These are phyloP conservation scores for Parastagonospora avenae DNA, from an alignment of 2,329 filamentous ascomycete genomes.

Conservation along the genomic window DNA sequence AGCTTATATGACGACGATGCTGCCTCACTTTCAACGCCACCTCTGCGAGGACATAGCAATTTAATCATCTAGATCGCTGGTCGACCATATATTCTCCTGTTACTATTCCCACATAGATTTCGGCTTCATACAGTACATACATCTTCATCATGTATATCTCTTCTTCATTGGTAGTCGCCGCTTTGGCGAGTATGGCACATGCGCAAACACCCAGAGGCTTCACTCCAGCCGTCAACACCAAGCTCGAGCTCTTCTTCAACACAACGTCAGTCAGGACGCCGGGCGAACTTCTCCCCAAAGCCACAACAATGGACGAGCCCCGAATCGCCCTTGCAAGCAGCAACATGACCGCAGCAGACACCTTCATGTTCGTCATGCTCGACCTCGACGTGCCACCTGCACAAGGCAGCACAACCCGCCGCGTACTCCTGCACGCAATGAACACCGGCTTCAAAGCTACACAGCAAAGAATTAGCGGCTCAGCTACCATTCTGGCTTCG, in stretches of 20 bases:
- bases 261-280: conserved; percentile 34
- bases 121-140: not conserved
- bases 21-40: conserved; percentile 2
- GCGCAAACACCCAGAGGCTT: conserved; percentile 41
- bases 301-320: conserved; percentile 31
- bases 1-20: conserved; percentile 20
- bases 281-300: conserved; percentile 35
- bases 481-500: conserved; percentile 32
- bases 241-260: conserved; percentile 41
- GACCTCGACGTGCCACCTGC: conserved; percentile 42
- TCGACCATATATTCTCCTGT: conserved; percentile 6
- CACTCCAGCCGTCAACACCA: conserved; percentile 29
- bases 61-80: conserved; percentile 4
- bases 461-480: conserved; percentile 26
- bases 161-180: conserved; percentile 28
- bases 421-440: conserved; percentile 41
- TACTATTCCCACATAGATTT: not conserved
- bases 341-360: conserved; percentile 18
- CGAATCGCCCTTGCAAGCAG: conserved; percentile 31
- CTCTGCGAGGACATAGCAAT: conserved; percentile 1
- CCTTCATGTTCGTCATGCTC: conserved; percentile 44
- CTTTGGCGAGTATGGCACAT: conserved; percentile 30
- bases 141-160: conserved; percentile 28
- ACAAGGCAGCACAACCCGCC: conserved; percentile 29
- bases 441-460: conserved; percentile 42